These are phyloP conservation scores for Alternaria brassicicola DNA, from an alignment of 2,329 filamentous ascomycete species.

Conservation along the genomic window DNA sequence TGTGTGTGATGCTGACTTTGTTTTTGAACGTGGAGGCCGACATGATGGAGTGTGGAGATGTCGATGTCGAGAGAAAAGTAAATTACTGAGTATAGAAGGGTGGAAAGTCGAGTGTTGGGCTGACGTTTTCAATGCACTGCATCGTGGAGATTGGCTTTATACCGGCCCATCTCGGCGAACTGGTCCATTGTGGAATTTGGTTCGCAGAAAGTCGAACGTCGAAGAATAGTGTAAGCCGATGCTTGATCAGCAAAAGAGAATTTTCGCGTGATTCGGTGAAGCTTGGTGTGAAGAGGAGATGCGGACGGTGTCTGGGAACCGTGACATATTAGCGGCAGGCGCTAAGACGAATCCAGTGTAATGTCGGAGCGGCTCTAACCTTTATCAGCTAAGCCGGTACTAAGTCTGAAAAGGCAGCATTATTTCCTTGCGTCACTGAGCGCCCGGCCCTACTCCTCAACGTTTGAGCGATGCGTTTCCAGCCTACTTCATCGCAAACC, in stretches of 20 bases:
- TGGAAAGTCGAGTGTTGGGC: neutral
- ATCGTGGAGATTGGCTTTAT: neutral
- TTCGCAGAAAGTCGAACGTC: neutral
- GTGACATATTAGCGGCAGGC: neutral
- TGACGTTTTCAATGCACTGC: neutral
- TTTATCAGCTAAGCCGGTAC: neutral
- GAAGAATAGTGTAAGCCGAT: neutral
- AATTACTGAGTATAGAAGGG: neutral
- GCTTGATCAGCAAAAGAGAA: neutral
- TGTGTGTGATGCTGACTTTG: constrained; percentile 51
- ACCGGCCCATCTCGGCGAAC: neutral
- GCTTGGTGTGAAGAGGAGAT: neutral
- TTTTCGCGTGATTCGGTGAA: neutral
- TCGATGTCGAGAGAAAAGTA: accelerated
- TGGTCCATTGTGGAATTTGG: neutral
- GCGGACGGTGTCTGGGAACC: neutral
- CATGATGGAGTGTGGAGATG: neutral
- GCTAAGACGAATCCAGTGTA: neutral
- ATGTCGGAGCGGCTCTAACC: neutral
- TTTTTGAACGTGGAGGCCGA: constrained; percentile 15
- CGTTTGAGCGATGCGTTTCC: neutral
- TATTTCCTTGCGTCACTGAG: neutral
- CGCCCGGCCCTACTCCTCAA: neutral
- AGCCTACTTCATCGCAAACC: neutral
- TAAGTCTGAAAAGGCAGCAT: neutral